A percentile compares a stretch with the other conserved stretches of the same genome.
Evolutionary conservation across 2,329 filamentous ascomycete species (phyloP).

Genomic region (Penicillium sclerotigenum): DNA sequence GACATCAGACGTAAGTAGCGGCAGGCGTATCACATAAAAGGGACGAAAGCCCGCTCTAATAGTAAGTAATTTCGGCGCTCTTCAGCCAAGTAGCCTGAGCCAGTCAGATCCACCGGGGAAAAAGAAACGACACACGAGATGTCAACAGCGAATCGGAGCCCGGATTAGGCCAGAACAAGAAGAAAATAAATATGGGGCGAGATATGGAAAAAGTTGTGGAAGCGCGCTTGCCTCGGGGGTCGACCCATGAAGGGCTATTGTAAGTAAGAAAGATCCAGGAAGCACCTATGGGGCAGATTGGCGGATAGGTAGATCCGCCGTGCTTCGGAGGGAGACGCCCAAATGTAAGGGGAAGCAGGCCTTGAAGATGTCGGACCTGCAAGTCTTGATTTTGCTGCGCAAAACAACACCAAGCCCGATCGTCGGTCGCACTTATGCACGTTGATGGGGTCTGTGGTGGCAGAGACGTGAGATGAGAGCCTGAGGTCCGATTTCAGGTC

Average conservation of each 20-base stretch:
- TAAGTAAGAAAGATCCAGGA: slow-evolving; percentile 13
- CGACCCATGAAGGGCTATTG: slow-evolving; percentile 15
- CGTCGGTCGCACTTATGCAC: slow-evolving; percentile 36
- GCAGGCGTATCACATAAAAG: slow-evolving; percentile 19
- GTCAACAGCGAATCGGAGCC: slow-evolving; percentile 15
- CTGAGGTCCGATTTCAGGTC: slow-evolving; percentile 15
- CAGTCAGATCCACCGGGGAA: slow-evolving; percentile 30
- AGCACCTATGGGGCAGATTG: slow-evolving; percentile 11
- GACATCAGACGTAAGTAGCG: slow-evolving; percentile 5
- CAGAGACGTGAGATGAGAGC: slow-evolving; percentile 8
- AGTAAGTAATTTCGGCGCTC: slow-evolving; percentile 10
- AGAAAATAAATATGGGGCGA: slow-evolving; percentile 10
- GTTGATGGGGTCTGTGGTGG: slow-evolving; percentile 26
- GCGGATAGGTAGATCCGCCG: slow-evolving; percentile 20
- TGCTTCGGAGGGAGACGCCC: slow-evolving; percentile 4
- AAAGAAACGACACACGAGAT: slow-evolving; percentile 19
- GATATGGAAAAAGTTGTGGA: slow-evolving; percentile 3
- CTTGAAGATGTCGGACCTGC: slow-evolving; percentile 3
- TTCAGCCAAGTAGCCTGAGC: slow-evolving; percentile 20
- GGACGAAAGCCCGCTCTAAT: slow-evolving; percentile 14
- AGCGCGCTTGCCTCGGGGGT: slow-evolving; percentile 20
- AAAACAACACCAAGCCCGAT: slow-evolving; percentile 23
- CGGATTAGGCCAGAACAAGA: slow-evolving; percentile 1
- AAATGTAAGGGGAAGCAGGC: slow-evolving; percentile 17
- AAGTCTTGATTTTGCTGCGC: background rate